Conservation (phyloP, 306 rosid species). For the Neltuma alba region DNA sequence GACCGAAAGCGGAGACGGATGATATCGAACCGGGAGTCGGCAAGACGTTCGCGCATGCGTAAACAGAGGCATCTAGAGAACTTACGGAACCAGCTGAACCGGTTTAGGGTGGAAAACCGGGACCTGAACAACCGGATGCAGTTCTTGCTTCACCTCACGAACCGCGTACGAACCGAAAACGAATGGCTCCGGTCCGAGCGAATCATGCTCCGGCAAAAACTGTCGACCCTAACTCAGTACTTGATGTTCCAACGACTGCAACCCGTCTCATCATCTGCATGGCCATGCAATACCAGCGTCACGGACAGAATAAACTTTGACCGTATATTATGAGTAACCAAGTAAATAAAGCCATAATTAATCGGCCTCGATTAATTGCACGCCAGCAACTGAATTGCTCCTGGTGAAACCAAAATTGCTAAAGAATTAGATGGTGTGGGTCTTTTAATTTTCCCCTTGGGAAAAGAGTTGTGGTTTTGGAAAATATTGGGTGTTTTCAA, state of each 20-base stretch:
- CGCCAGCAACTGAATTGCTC: constrained; percentile 35
- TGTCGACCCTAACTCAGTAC: constrained; percentile 52
- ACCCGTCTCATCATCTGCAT: constrained; percentile 48
- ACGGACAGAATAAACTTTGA: constrained; percentile 45
- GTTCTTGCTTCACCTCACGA: constrained; percentile 42
- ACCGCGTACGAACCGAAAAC: constrained; percentile 58
- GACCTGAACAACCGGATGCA: constrained; percentile 66
- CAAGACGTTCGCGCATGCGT: constrained; percentile 89
- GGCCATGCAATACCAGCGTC: constrained; percentile 61
- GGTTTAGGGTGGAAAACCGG: constrained; percentile 65
- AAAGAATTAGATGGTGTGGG: constrained; percentile 44
- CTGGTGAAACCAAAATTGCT: constrained; percentile 40
- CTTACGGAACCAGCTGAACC: constrained; percentile 73
- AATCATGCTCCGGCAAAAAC: constrained; percentile 52
- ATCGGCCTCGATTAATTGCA: constrained; percentile 34
- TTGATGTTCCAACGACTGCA: constrained; percentile 61
- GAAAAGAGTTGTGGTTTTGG: constrained; percentile 45
- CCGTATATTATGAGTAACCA: constrained; percentile 36
- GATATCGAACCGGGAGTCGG: constrained; percentile 95
- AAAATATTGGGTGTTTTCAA: constrained; percentile 41
- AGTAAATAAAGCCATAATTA: constrained; percentile 38
- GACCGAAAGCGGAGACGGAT: constrained; percentile 77
- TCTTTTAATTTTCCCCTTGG: constrained; percentile 27
- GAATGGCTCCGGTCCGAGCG: constrained; percentile 60
- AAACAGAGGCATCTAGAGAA: constrained; percentile 87